phyloP scores from a whole-genome alignment of 2,329 filamentous ascomycete genomes.

The Pseudogymnoascus sp. region DNA sequence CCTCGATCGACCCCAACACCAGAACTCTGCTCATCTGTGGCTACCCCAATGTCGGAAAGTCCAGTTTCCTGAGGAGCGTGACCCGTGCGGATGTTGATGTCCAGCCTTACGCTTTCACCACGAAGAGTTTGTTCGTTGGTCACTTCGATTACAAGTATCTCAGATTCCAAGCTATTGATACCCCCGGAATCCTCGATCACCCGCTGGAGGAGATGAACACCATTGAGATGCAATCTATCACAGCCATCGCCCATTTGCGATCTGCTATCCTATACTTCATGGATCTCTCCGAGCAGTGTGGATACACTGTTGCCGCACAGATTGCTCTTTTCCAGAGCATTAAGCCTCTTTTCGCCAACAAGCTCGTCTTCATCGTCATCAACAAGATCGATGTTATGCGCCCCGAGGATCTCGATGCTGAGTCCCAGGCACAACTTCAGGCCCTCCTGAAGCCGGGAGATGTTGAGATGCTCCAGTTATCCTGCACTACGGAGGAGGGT shows the following conservation, averaged over 20 bases:
- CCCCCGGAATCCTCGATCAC: conserved; percentile 95
- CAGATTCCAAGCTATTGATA: conserved; percentile 89
- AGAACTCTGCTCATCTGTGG: conserved; percentile 93
- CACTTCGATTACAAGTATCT: conserved; percentile 97
- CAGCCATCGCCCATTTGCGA: conserved; percentile 90
- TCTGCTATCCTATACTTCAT: conserved; percentile 97
- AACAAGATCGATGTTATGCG: conserved; percentile 96
- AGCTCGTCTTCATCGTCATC: conserved; percentile 90
- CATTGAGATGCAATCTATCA: conserved; percentile 98
- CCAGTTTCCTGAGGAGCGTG: conserved; percentile 86
- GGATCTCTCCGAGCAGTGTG: conserved; percentile 94
- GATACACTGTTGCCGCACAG: conserved; percentile 87
- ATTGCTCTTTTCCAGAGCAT: conserved; percentile 94
- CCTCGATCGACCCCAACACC: conserved; percentile 97
- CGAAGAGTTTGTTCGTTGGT: conserved; percentile 92
- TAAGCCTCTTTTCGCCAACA: conserved; percentile 94
- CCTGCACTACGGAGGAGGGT: conserved; percentile 90
- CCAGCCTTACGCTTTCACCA: conserved; percentile 97
- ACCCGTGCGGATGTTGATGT: conserved; percentile 94
- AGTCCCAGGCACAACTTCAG: conserved; percentile 71
- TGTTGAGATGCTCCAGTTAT: conserved; percentile 87
- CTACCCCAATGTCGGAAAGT: conserved; percentile 97
- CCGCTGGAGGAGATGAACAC: conserved; percentile 99
- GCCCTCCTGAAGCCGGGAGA: conserved; percentile 76
- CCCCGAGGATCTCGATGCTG: conserved; percentile 77